A percentile compares a stretch with the other conserved stretches of the same genome.
Evolutionary conservation across 192 early-diverging fungal species (phyloP).

Genomic region (Obelidium mucronatum): DNA sequence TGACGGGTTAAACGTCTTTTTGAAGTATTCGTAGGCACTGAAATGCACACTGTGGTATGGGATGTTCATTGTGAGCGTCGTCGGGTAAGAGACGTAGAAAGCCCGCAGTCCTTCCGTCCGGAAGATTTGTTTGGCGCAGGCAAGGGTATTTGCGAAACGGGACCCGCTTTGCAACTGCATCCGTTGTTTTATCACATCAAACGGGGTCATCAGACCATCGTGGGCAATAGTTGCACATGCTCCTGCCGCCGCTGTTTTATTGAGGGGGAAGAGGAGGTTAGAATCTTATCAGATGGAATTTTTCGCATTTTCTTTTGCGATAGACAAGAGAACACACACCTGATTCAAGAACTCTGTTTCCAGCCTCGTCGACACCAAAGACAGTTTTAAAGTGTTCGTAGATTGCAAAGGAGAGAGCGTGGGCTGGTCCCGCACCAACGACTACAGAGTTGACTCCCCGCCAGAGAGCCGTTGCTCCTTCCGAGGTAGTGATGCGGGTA

Average conservation of each 20-base stretch:
- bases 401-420: slow-evolving; percentile 93
- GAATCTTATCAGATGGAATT: background rate
- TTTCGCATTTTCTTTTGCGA: background rate
- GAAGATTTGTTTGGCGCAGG: slow-evolving; percentile 75
- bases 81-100: slow-evolving; percentile 94
- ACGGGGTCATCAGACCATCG: slow-evolving; percentile 95
- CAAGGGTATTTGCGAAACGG: slow-evolving; percentile 69
- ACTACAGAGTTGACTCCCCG: slow-evolving; percentile 92
- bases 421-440: slow-evolving; percentile 92
- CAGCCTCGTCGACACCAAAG: slow-evolving; percentile 63
- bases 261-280: slow-evolving; percentile 11
- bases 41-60: slow-evolving; percentile 97
- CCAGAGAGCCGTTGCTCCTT: slow-evolving; percentile 83
- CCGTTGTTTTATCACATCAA: slow-evolving; percentile 96
- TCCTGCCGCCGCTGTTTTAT: slow-evolving; percentile 73
- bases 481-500: slow-evolving; percentile 73
- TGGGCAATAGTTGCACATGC: slow-evolving; percentile 86
- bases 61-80: slow-evolving; percentile 92
- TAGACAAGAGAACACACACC: slow-evolving; percentile 41
- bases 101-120: slow-evolving; percentile 80
- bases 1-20: slow-evolving; percentile 80
- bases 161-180: slow-evolving; percentile 85
- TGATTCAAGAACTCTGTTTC: slow-evolving; percentile 64
- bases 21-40: slow-evolving; percentile 88
- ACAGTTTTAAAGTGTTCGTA: slow-evolving; percentile 90